Evolutionary conservation across 176 grass and related monocot species (phyloP).

Genomic region (Panicum miliaceum): DNA sequence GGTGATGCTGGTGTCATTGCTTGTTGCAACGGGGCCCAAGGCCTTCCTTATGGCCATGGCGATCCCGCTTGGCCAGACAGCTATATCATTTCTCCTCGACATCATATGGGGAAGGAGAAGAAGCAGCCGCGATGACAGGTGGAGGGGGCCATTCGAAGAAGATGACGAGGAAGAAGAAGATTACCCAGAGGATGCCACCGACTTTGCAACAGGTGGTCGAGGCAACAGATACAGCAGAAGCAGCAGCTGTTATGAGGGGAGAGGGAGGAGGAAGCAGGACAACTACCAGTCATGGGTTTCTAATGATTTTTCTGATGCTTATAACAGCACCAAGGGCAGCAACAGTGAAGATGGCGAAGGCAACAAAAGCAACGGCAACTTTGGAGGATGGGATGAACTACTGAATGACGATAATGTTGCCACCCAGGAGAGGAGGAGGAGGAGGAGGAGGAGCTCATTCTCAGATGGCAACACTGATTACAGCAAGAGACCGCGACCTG

Average conservation of each 20-base stretch:
- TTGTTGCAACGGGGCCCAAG: constrained; percentile 63
- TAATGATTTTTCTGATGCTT: background rate
- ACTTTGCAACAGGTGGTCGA: constrained; percentile 13
- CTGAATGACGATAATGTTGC: background rate
- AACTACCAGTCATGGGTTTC: constrained; percentile 60
- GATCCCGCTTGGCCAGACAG: constrained; percentile 75
- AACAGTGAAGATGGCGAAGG: background rate
- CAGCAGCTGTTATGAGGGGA: constrained; percentile 22
- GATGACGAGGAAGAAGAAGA: constrained; percentile 10
- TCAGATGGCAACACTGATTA: background rate
- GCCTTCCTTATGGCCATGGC: constrained; percentile 86
- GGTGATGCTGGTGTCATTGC: constrained; percentile 64
- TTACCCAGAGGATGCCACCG: background rate
- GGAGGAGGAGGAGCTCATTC: background rate
- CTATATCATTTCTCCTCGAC: constrained; percentile 59
- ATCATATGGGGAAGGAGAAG: constrained; percentile 51
- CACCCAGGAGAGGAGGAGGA: constrained; percentile 1
- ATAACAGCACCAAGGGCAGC: background rate
- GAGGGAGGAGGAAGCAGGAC: constrained; percentile 10
- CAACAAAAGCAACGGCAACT: constrained; percentile 29
- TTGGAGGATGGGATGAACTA: constrained; percentile 88
- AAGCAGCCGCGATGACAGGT: constrained; percentile 12
- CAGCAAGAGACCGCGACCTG: background rate
- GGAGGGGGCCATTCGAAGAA: constrained; percentile 39
- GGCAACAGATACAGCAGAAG: background rate